Percentiles rank a stretch among this genome's conserved stretches.
phyloP scores from a whole-genome alignment of 2,329 filamentous ascomycete genomes.

The Penicillium sp. region DNA sequence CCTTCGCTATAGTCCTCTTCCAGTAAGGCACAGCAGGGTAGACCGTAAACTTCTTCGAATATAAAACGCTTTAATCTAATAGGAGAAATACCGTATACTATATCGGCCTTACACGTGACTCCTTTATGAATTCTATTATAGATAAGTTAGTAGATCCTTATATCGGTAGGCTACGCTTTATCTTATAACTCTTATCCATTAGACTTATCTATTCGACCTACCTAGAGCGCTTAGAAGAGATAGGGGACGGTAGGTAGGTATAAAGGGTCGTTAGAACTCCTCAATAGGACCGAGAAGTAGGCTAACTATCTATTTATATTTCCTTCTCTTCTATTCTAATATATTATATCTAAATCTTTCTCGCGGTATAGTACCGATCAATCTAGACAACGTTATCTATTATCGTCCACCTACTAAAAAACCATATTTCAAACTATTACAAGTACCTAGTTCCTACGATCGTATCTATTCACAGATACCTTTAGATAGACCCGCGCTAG shows the following conservation, averaged over 20 bases:
- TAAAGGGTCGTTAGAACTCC: constrained; percentile 2
- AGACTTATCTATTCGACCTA: not conserved
- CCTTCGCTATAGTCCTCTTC: not conserved
- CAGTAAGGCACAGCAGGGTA: not conserved
- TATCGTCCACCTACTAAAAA: constrained; percentile 5
- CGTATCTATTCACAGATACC: not conserved
- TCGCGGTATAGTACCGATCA: constrained; percentile 4
- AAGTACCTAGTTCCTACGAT: not conserved
- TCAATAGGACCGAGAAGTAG: not conserved
- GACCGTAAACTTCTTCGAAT: not conserved
- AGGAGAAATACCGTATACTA: not conserved
- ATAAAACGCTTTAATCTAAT: constrained; percentile 2
- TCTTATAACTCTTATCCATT: not conserved
- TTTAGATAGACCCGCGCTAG: not conserved
- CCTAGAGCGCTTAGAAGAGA: not conserved
- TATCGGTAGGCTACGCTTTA: constrained; percentile 1
- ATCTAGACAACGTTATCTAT: constrained; percentile 6
- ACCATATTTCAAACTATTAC: not conserved
- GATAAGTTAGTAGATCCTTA: not conserved
- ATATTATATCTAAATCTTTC: not conserved
- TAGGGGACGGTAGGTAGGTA: not conserved
- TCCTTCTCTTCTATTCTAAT: constrained; percentile 4
- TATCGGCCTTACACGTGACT: not conserved
- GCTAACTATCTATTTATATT: not conserved
- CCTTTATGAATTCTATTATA: not conserved